Evolutionary conservation across 192 early-diverging fungal genomes (phyloP).

Genomic region (Linnemannia elongata): DNA sequence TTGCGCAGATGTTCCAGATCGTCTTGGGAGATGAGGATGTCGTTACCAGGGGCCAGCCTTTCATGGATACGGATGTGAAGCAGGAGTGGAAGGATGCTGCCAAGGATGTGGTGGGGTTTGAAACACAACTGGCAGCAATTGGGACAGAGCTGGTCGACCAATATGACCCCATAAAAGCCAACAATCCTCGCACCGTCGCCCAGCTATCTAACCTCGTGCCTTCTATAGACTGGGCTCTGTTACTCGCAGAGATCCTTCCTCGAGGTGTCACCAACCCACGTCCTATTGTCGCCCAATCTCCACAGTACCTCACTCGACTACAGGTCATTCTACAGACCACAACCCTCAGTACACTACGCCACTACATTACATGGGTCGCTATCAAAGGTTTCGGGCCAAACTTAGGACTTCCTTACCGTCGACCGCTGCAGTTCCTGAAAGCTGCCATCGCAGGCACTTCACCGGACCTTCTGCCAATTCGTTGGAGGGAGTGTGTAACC

Average conservation of each 20-base stretch:
- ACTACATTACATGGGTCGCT: too few species aligned
- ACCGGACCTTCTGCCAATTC: neutral
- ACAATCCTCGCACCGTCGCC: conserved; percentile 53
- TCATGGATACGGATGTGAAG: too few species aligned
- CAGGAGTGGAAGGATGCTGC: conserved; percentile 43
- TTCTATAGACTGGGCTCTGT: conserved; percentile 51
- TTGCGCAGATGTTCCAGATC: conserved; percentile 52
- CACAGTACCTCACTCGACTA: conserved; percentile 36
- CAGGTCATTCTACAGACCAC: too few species aligned
- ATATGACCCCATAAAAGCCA: conserved; percentile 56
- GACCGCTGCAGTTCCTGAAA: conserved; percentile 39
- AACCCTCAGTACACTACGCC: too few species aligned
- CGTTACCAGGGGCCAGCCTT: too few species aligned
- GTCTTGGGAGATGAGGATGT: conserved; percentile 31
- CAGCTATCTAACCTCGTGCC: neutral
- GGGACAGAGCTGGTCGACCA: conserved; percentile 53
- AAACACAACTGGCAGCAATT: conserved; percentile 62
- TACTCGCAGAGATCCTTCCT: conserved; percentile 43
- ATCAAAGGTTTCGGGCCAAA: too few species aligned
- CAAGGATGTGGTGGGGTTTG: conserved; percentile 63
- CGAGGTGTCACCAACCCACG: conserved; percentile 18
- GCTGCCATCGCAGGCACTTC: neutral
- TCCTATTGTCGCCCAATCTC: conserved; percentile 32
- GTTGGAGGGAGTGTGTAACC: conserved; percentile 36
- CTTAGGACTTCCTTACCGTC: conserved; percentile 20